A percentile compares a stretch with the other conserved stretches of the same genome.
phyloP scores from a whole-genome alignment of 225 moss, liverwort and hornwort species.

The Straminergon stramineum region DNA sequence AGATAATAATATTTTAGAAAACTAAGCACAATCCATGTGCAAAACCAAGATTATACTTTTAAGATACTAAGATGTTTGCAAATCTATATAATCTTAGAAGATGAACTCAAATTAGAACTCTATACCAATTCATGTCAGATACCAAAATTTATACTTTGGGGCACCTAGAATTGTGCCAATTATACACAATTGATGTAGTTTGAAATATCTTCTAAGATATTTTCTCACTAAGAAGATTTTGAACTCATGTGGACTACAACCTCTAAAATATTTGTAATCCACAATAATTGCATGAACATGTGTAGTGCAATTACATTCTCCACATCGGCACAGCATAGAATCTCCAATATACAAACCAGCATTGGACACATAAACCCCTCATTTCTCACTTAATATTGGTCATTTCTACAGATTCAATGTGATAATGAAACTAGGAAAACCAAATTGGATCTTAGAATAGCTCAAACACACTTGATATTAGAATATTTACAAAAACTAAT shows the following conservation, averaged over 20 bases:
- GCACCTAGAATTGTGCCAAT: neutral
- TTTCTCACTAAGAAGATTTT: neutral
- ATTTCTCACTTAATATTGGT: neutral
- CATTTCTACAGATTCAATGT: neutral
- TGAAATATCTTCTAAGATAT: neutral
- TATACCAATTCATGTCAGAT: neutral
- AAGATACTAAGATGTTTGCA: neutral
- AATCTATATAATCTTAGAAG: neutral
- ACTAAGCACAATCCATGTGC: too few relatives aligned
- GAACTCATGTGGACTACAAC: neutral
- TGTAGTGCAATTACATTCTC: neutral
- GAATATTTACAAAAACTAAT: neutral
- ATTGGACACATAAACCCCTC: neutral
- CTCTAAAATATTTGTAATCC: too few relatives aligned
- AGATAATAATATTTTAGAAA: too few relatives aligned
- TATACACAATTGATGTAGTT: neutral
- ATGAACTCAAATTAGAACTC: neutral
- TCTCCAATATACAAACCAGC: neutral
- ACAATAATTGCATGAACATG: neutral
- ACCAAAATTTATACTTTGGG: neutral
- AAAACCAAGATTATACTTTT: neutral
- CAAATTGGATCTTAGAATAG: neutral
- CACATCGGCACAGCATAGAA: neutral
- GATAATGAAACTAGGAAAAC: neutral
- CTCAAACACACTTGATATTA: neutral